A percentile compares a stretch with the other conserved stretches of the same genome.
phyloP scores from a whole-genome alignment of 306 rosid genomes.

The Rosa lucieae region DNA sequence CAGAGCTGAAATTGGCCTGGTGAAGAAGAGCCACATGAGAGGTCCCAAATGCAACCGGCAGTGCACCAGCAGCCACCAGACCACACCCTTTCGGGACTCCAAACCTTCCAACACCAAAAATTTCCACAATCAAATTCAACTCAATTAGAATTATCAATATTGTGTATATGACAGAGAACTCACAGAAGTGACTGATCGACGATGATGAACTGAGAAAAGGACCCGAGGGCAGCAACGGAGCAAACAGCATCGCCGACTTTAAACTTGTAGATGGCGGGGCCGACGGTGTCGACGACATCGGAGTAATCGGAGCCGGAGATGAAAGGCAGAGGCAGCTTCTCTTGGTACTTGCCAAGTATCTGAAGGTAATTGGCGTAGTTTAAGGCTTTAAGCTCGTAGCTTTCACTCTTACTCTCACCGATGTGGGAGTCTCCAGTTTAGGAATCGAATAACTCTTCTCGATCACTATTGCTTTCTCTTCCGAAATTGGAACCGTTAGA shows the following conservation, averaged over 20 bases:
- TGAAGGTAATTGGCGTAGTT: conserved; percentile 76
- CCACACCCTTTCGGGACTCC: conserved; percentile 71
- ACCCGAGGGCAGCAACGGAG: conserved; percentile 56
- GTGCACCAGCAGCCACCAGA: conserved; percentile 80
- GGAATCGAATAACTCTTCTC: conserved; percentile 62
- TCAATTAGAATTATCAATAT: background rate
- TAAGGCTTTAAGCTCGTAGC: conserved; percentile 76
- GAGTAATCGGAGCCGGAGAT: conserved; percentile 88
- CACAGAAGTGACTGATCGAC: conserved; percentile 62
- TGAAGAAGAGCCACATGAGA: conserved; percentile 88
- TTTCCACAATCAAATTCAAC: background rate
- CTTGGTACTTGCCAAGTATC: conserved; percentile 75
- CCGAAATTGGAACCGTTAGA: conserved; percentile 42
- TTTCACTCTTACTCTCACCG: conserved; percentile 75
- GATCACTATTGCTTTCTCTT: conserved; percentile 33
- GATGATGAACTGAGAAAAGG: conserved; percentile 79
- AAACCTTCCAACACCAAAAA: conserved; percentile 44
- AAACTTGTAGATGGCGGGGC: conserved; percentile 46
- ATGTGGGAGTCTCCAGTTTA: conserved; percentile 50
- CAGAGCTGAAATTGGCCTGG: conserved; percentile 65
- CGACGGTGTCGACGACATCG: conserved; percentile 58
- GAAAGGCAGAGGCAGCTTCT: conserved; percentile 68
- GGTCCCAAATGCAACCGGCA: conserved; percentile 90
- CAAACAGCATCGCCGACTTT: conserved; percentile 78
- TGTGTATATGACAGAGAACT: conserved; percentile 12